Base-by-base conservation (phyloP, 106 monocot species). In the Xerophyta viscosa region DNA sequence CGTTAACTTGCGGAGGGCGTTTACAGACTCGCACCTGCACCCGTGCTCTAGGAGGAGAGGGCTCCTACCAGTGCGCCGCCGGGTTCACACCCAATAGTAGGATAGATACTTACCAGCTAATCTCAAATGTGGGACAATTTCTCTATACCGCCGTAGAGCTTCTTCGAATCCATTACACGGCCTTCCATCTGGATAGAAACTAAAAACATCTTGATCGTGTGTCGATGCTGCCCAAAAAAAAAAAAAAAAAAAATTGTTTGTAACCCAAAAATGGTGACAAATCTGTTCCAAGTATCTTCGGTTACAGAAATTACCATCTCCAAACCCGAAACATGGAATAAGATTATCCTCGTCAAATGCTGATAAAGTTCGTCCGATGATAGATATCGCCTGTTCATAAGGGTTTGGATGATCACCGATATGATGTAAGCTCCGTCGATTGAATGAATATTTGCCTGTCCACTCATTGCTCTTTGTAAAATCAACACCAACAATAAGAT, bases 401-500 rank as follows among this genome's bases (percentile, higher is more conserved):
- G 93, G 93, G 72, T 93, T 93, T 46, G 28, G 80, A 41, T 31
- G 29, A 47, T 84, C 67, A 13, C 84, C 57, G 52, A 93, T 74
- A 41, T 69, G 52, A 67, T 93, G 93, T 67, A 93, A 73, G 64
- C 93, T 87, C 8, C 52, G 67, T 37, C 61, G 64, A 29, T 70
- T 63, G 61, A 84, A 93, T 41, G 93, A 93, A 31, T 64, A 54
- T 55, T 78, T 93, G 27, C 93, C 93, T 74, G 93, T 93, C 93
- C 93, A 93, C 54, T 93, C 93, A 46, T 93, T 93, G 58, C 93
- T 93, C 69, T 93, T 93, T 10, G 93, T 93, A 64, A 93, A 93
- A 62, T 93, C 93, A 62, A 93, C 75, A 29, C 93, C 93, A 58
- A 93, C 74, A 29, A 85, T 85, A 14, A 85, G 79, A 59, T 85